Evolutionary conservation across 1,284 basidiomycete genomes (phyloP).

Genomic region (Apiotrichum akiyoshidainum): DNA sequence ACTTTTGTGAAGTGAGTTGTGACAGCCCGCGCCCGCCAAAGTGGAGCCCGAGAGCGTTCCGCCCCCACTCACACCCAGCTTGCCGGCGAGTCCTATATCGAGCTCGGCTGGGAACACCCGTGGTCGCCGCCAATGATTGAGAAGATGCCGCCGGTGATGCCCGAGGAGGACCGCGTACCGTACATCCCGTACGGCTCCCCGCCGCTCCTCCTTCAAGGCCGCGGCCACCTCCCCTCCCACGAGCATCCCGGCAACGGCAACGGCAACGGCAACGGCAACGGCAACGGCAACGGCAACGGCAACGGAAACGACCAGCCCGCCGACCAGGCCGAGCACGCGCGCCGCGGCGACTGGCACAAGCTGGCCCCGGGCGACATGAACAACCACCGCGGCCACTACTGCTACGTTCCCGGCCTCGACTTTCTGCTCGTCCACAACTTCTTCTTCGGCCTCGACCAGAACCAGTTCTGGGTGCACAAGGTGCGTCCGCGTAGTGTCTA

Average conservation of each 20-base stretch:
- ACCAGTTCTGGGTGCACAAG: slow-evolving; percentile 16
- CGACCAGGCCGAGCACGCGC: no score
- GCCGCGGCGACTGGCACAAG: neutral
- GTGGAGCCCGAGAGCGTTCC: no score
- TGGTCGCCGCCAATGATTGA: slow-evolving; percentile 8
- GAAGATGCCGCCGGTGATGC: neutral
- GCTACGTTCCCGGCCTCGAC: slow-evolving; percentile 23
- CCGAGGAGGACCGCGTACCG: neutral
- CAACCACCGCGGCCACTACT: slow-evolving; percentile 14
- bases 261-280: neutral
- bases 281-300: no score
- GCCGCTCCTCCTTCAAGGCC: neutral
- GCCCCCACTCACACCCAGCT: slow-evolving; percentile 13
- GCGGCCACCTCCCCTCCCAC: neutral
- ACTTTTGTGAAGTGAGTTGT: slow-evolving; percentile 21
- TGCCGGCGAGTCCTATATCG: slow-evolving; percentile 18
- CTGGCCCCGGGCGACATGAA: neutral
- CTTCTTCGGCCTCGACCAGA: slow-evolving; percentile 22
- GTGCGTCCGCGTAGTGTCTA: no score
- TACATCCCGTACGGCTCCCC: neutral
- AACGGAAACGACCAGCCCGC: no score
- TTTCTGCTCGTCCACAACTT: slow-evolving; percentile 19
- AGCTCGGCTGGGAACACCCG: slow-evolving; percentile 17
- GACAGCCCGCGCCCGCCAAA: neutral
- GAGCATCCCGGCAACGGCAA: neutral